phyloP scores from a whole-genome alignment of 2,329 filamentous ascomycete species.

The Nectriaceae sp. region DNA sequence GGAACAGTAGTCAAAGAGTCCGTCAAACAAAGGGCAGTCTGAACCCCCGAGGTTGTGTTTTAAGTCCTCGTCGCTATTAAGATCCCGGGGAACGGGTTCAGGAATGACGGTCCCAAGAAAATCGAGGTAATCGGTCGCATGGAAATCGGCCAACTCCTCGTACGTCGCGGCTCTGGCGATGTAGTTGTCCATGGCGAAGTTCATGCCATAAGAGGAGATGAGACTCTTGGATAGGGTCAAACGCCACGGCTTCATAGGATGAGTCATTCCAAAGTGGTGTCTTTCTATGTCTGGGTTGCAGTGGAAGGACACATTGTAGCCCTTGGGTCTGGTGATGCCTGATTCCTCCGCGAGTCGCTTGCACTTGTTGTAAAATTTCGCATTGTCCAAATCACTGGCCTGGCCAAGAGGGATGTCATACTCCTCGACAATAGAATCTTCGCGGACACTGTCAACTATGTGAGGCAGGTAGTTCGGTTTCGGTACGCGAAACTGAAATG shows the following conservation, averaged over 20 bases:
- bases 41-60: slow-evolving; percentile 87
- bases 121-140: slow-evolving; percentile 86
- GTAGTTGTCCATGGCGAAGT: slow-evolving; percentile 95
- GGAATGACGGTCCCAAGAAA: slow-evolving; percentile 77
- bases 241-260: slow-evolving; percentile 99
- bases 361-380: slow-evolving; percentile 58
- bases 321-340: slow-evolving; percentile 77
- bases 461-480: slow-evolving; percentile 64
- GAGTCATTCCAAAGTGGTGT: slow-evolving; percentile 94
- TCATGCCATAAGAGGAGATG: slow-evolving; percentile 92
- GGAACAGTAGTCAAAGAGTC: slow-evolving; percentile 91
- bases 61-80: slow-evolving; percentile 65
- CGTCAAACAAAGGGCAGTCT: slow-evolving; percentile 96
- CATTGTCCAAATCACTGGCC: slow-evolving; percentile 56
- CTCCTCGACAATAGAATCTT: slow-evolving; percentile 54
- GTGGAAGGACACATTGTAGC: slow-evolving; percentile 92
- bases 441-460: slow-evolving; percentile 51
- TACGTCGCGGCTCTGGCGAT: slow-evolving; percentile 80
- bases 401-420: slow-evolving; percentile 52
- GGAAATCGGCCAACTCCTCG: slow-evolving; percentile 85
- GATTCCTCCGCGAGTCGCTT: slow-evolving; percentile 59
- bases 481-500: slow-evolving; percentile 55
- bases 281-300: slow-evolving; percentile 93
- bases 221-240: slow-evolving; percentile 93
- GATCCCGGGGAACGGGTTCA: slow-evolving; percentile 62